These are phyloP conservation scores for Diaporthe amygdali DNA, from an alignment of 2,329 filamentous ascomycete species.

Conservation along the genomic window DNA sequence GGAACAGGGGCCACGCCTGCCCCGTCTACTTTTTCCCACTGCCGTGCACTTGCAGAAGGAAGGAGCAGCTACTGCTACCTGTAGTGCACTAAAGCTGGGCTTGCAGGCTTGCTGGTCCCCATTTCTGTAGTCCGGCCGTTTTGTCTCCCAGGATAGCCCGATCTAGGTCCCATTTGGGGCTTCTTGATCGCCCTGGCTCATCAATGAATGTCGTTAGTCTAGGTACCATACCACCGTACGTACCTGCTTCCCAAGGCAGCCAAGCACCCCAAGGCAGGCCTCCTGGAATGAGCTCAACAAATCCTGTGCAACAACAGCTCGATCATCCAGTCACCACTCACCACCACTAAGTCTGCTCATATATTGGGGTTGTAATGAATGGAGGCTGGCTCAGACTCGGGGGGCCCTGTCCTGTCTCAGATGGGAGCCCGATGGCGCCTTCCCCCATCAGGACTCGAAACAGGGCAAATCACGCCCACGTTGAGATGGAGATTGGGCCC, in stretches of 20 bases:
- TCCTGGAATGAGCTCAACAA: slow-evolving; percentile 10
- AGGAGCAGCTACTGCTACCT: neutral
- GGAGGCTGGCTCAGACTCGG: slow-evolving; percentile 1
- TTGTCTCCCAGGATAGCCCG: slow-evolving; percentile 1
- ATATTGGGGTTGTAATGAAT: neutral
- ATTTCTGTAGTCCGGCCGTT: neutral
- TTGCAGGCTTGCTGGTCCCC: neutral
- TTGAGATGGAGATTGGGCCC: slow-evolving; percentile 18
- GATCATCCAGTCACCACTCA: neutral
- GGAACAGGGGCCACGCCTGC: neutral
- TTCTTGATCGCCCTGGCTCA: too few relatives aligned
- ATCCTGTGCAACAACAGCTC: neutral
- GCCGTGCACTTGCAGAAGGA: slow-evolving; percentile 10
- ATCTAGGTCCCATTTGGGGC: neutral
- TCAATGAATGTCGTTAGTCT: too few relatives aligned
- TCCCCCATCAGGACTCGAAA: slow-evolving; percentile 8
- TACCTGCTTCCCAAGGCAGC: too few relatives aligned
- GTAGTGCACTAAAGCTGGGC: too few relatives aligned
- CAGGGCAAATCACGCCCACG: slow-evolving; percentile 5
- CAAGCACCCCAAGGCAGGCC: too few relatives aligned
- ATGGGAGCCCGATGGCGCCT: slow-evolving; percentile 8
- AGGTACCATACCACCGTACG: too few relatives aligned
- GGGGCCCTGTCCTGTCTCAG: slow-evolving; percentile 12
- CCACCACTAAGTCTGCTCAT: neutral
- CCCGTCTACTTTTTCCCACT: neutral